A percentile compares a stretch with the other conserved stretches of the same genome.
Conservation (phyloP, 2,329 filamentous ascomycete genomes). For the Fusarium praegraminearum region DNA sequence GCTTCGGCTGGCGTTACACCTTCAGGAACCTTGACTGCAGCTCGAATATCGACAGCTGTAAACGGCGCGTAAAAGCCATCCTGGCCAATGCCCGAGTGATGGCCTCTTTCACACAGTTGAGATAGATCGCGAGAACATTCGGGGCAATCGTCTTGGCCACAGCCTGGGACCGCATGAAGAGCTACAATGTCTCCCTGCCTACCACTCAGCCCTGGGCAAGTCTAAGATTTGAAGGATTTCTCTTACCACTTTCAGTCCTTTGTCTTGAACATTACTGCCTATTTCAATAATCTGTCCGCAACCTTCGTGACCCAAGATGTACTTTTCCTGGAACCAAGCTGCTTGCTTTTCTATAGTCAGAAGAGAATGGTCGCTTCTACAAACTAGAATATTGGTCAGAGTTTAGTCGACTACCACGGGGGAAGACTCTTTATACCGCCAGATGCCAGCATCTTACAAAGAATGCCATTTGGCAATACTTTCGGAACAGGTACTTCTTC, state of each 20-base stretch:
- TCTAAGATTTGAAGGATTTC: rapidly evolving
- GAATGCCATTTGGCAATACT: slow-evolving; percentile 9
- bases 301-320: slow-evolving; percentile 39
- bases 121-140: slow-evolving; percentile 56
- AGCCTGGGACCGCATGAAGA: slow-evolving; percentile 41
- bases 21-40: slow-evolving; percentile 29
- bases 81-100: slow-evolving; percentile 59
- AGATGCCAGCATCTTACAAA: slow-evolving; percentile 30
- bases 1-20: slow-evolving; percentile 36
- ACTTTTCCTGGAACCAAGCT: slow-evolving; percentile 38
- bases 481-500: slow-evolving; percentile 16
- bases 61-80: slow-evolving; percentile 59
- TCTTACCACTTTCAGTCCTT: slow-evolving; percentile 25
- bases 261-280: background rate
- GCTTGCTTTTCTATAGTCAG: slow-evolving; percentile 39
- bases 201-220: rapidly evolving
- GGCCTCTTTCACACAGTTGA: slow-evolving; percentile 53
- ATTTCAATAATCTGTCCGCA: slow-evolving; percentile 34
- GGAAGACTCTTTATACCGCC: slow-evolving; percentile 2
- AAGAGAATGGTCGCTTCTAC: slow-evolving; percentile 31
- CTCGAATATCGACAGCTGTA: slow-evolving; percentile 47
- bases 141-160: slow-evolving; percentile 26
- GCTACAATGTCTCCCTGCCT: slow-evolving; percentile 38
- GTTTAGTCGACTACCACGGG: background rate
- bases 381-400: slow-evolving; percentile 1